Percentiles rank a stretch among this genome's conserved stretches.
Evolutionary conservation across 2,329 filamentous ascomycete genomes (phyloP).

Genomic region (Leptographium galeiforme): DNA sequence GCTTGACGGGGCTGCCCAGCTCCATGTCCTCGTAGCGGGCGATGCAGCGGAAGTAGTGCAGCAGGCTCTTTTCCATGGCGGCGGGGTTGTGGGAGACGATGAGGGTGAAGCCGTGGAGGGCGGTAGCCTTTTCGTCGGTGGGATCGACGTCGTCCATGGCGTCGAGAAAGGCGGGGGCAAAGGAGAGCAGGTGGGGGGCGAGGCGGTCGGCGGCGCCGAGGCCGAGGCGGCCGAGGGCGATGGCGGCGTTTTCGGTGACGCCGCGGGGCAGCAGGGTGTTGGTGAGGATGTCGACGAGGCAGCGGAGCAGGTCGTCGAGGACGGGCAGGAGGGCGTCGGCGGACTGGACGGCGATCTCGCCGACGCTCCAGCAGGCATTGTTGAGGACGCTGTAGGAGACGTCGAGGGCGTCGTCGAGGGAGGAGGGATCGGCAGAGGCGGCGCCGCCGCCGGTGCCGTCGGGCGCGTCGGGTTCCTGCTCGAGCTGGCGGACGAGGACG

Average conservation of each 20-base stretch:
- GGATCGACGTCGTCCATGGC: conserved; percentile 75
- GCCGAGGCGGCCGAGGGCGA: conserved; percentile 79
- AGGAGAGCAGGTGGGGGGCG: conserved; percentile 64
- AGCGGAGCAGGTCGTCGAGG: conserved; percentile 61
- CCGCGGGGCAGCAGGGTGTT: conserved; percentile 77
- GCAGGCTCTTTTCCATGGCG: conserved; percentile 76
- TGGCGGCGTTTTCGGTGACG: conserved; percentile 85
- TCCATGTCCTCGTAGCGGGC: conserved; percentile 59
- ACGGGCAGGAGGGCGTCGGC: conserved; percentile 64
- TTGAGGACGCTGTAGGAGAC: conserved; percentile 86
- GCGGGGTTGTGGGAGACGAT: conserved; percentile 78
- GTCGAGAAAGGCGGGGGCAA: conserved; percentile 68
- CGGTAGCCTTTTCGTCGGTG: conserved; percentile 88
- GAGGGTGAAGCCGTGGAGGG: conserved; percentile 79
- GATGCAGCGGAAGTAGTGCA: conserved; percentile 73
- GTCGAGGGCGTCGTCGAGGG: conserved; percentile 69
- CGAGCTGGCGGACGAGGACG: conserved; percentile 75
- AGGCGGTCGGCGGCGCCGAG: conserved; percentile 63
- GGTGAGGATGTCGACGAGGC: conserved; percentile 69
- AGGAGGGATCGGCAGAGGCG: conserved; percentile 19
- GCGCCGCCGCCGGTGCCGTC: no score
- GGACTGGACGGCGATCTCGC: conserved; percentile 78
- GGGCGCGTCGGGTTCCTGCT: conserved; percentile 36
- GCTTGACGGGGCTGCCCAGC: conserved; percentile 45
- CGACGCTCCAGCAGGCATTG: conserved; percentile 94